A percentile compares a stretch with the other conserved stretches of the same genome.
Conservation (phyloP, 2,329 filamentous ascomycete genomes). For the Pseudocercospora vitis region DNA sequence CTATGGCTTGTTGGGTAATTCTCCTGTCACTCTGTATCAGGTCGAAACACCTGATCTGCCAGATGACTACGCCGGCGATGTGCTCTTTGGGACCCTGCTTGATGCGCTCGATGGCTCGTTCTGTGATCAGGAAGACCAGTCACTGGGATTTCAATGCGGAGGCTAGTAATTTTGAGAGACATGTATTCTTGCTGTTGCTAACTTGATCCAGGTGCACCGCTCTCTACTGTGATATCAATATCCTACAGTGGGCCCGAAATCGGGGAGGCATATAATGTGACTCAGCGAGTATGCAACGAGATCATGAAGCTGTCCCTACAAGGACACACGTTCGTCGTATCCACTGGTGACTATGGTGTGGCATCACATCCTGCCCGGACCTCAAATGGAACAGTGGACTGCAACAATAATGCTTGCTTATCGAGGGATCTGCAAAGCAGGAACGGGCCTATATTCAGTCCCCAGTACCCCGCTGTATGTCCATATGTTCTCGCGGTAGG, state of each 20-base stretch:
- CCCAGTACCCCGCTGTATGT: constrained; percentile 49
- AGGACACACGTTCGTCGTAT: constrained; percentile 53
- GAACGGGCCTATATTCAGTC: constrained; percentile 44
- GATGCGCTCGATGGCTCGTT: constrained; percentile 49
- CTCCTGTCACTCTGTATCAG: constrained; percentile 53
- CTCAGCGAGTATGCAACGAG: constrained; percentile 53
- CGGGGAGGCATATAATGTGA: constrained; percentile 49
- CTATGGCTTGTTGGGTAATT: constrained; percentile 54
- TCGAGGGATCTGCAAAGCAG: constrained; percentile 3
- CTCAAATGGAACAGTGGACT: constrained; percentile 42
- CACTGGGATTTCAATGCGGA: constrained; percentile 4
- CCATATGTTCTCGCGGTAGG: constrained; percentile 55
- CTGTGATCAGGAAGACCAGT: constrained; percentile 18
- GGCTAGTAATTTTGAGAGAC: not conserved
- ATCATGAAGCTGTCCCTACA: constrained; percentile 58
- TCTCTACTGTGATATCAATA: constrained; percentile 42
- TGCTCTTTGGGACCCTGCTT: constrained; percentile 43
- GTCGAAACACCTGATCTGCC: constrained; percentile 51
- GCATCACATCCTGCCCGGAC: constrained; percentile 26
- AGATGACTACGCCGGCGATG: constrained; percentile 38
- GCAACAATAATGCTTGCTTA: constrained; percentile 9
- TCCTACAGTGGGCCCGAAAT: constrained; percentile 51
- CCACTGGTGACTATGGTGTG: constrained; percentile 46
- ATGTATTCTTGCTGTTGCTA: not conserved
- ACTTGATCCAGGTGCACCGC: not conserved